These are phyloP conservation scores for Stentor roeselii DNA, from an alignment of 73 alveolate species.

Conservation along the genomic window DNA sequence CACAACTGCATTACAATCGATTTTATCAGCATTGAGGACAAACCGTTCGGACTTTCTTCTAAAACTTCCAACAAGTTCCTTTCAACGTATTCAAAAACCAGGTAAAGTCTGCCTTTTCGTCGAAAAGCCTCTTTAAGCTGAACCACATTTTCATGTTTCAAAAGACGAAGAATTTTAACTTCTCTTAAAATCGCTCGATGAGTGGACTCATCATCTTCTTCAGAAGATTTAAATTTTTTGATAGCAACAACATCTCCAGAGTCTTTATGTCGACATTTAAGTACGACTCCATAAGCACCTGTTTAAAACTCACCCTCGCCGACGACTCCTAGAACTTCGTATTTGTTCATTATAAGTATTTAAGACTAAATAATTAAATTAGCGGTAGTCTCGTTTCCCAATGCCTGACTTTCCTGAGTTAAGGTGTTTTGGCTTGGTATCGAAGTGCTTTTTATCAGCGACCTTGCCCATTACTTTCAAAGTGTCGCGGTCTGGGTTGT, in stretches of 20 bases:
- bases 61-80: constrained; percentile 47
- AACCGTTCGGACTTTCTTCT: constrained; percentile 70
- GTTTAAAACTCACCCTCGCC: constrained; percentile 45
- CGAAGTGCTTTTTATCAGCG: constrained; percentile 42
- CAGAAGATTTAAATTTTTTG: constrained; percentile 89
- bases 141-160: constrained; percentile 87
- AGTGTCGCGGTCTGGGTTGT: constrained; percentile 46
- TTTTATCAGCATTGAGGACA: constrained; percentile 70
- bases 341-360: constrained; percentile 51
- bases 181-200: constrained; percentile 91
- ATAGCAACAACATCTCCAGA: constrained; percentile 87
- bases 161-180: constrained; percentile 78
- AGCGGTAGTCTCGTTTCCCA: constrained; percentile 84
- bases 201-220: constrained; percentile 91
- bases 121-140: constrained; percentile 91
- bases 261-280: constrained; percentile 59
- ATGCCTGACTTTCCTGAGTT: constrained; percentile 93
- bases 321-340: constrained; percentile 73
- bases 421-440: constrained; percentile 67
- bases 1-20: constrained; percentile 63
- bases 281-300: constrained; percentile 70
- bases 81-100: constrained; percentile 58
- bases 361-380: background rate
- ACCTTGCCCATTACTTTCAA: constrained; percentile 53
- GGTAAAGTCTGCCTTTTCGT: constrained; percentile 52